Evolutionary conservation across 2,329 filamentous ascomycete genomes (phyloP).

Genomic region (Arthroderma sp.): DNA sequence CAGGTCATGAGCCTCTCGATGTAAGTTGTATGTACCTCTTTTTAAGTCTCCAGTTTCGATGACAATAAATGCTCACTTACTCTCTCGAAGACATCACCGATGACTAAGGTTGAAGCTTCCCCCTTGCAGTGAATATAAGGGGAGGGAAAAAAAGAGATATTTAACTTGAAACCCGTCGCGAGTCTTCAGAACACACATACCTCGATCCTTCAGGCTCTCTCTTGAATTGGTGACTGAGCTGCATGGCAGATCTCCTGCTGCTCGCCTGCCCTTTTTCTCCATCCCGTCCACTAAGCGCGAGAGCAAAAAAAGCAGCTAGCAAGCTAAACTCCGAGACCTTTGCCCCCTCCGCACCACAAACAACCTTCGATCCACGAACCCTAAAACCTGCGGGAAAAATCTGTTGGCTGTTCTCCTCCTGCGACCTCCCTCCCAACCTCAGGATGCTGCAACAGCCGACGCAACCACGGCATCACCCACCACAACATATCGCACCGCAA

Average conservation of each 20-base stretch:
- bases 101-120: not conserved
- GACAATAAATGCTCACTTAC: not conserved
- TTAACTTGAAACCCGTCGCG: not conserved
- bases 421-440: slow-evolving; percentile 3
- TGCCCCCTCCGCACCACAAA: slow-evolving; percentile 6
- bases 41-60: not conserved
- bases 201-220: not conserved
- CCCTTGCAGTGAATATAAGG: not conserved
- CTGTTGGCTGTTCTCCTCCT: not conserved
- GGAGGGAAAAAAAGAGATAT: not conserved
- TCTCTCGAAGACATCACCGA: not conserved
- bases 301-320: not conserved
- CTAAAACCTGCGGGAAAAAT: slow-evolving; percentile 5
- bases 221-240: not conserved
- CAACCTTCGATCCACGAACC: slow-evolving; percentile 1
- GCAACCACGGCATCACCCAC: slow-evolving; percentile 6
- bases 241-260: not conserved
- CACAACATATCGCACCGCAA: slow-evolving; percentile 8
- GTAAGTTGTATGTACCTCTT: slow-evolving; percentile 1
- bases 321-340: slow-evolving; percentile 5
- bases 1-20: not conserved
- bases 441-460: slow-evolving; percentile 1
- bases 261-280: slow-evolving; percentile 1
- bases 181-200: not conserved
- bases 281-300: not conserved